Evolutionary conservation across 305 asterid species (phyloP).

Genomic region (Fraxinus velutina): DNA sequence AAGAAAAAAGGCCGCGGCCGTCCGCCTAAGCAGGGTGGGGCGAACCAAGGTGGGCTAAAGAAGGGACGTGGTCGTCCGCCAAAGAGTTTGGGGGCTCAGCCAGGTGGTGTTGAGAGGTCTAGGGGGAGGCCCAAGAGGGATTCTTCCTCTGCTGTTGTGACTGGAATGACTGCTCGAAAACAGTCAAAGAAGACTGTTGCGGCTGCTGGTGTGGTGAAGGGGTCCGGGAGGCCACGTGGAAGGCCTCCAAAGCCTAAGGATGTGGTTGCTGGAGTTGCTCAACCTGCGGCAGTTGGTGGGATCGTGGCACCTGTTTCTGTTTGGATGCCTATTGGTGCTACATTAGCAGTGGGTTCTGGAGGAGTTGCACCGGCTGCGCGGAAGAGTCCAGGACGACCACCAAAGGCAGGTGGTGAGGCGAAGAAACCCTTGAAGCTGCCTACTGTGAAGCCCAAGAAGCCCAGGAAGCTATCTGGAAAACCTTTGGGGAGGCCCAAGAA

Average conservation of each 20-base stretch:
- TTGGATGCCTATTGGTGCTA: neutral
- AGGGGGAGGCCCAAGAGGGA: constrained; percentile 49
- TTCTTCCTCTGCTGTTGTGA: constrained; percentile 10
- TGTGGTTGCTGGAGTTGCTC: constrained; percentile 31
- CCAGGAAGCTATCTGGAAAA: constrained; percentile 54
- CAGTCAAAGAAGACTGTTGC: neutral
- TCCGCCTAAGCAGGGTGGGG: constrained; percentile 33
- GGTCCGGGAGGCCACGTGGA: constrained; percentile 58
- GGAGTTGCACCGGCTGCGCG: constrained; percentile 21
- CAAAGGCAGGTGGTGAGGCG: constrained; percentile 31
- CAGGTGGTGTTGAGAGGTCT: constrained; percentile 27
- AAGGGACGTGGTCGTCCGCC: constrained; percentile 61
- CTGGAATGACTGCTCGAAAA: neutral
- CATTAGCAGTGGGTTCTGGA: neutral
- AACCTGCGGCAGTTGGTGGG: constrained; percentile 20
- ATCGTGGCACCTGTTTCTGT: constrained; percentile 19
- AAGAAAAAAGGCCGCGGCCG: constrained; percentile 48
- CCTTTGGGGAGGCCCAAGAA: constrained; percentile 77
- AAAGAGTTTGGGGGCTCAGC: constrained; percentile 27
- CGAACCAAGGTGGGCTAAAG: constrained; percentile 16
- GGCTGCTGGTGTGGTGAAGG: constrained; percentile 16
- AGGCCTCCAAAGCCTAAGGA: constrained; percentile 49
- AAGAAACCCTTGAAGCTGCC: constrained; percentile 27
- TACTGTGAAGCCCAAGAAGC: constrained; percentile 31
- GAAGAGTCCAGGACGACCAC: constrained; percentile 73